Evolutionary conservation across 169 alveolate species (phyloP).

Genomic region (Plasmodium berghei): DNA sequence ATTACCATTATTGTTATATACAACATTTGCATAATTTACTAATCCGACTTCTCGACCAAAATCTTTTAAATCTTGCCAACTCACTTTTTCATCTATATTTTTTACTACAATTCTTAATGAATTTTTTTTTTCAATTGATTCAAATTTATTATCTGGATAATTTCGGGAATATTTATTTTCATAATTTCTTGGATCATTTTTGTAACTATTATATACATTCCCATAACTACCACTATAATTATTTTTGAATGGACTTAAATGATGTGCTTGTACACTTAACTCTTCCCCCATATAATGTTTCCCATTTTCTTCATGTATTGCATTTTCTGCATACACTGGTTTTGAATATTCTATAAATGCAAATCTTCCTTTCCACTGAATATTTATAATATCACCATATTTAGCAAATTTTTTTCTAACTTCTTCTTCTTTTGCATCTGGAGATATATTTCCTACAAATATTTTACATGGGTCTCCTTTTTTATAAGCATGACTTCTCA

Average conservation of each 20-base stretch:
- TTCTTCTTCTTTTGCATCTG: conserved; percentile 88
- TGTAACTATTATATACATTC: conserved; percentile 63
- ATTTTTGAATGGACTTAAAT: conserved; percentile 64
- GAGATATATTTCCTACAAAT: conserved; percentile 88
- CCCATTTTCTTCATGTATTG: conserved; percentile 82
- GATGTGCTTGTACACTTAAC: conserved; percentile 87
- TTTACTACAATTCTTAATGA: conserved; percentile 80
- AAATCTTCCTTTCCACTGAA: conserved; percentile 87
- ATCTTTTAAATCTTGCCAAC: conserved; percentile 91
- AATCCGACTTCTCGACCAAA: conserved; percentile 90
- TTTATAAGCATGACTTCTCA: conserved; percentile 34
- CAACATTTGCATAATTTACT: conserved; percentile 86
- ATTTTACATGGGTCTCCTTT: conserved; percentile 81
- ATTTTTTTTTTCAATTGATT: conserved; percentile 76
- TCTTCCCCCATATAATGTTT: conserved; percentile 79
- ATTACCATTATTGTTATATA: conserved; percentile 81
- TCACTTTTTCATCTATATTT: conserved; percentile 88
- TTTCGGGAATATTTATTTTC: conserved; percentile 29
- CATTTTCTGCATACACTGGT: conserved; percentile 79
- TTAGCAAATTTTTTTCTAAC: conserved; percentile 82
- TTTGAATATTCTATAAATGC: conserved; percentile 88
- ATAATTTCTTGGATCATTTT: conserved; percentile 44
- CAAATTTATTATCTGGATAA: conserved; percentile 74
- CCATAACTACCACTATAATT: conserved; percentile 58
- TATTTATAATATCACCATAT: conserved; percentile 85